These are phyloP conservation scores for Kwoniella shivajii DNA, from an alignment of 1,284 basidiomycete genomes.

Conservation along the genomic window DNA sequence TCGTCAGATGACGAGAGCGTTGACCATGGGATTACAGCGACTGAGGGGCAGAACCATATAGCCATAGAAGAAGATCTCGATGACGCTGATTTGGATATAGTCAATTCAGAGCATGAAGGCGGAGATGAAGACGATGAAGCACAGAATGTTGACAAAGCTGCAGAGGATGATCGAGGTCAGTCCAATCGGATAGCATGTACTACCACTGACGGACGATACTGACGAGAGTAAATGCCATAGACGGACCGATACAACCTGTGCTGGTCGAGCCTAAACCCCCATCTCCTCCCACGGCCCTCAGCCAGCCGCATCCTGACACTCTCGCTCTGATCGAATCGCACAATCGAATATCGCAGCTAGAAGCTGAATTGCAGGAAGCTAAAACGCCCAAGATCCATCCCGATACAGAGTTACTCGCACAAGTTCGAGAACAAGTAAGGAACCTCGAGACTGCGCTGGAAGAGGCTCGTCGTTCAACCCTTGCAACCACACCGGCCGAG, in stretches of 20 bases:
- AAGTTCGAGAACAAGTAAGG: not conserved
- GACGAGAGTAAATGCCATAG: too few relatives aligned
- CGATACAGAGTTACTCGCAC: not conserved
- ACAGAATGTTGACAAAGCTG: too few relatives aligned
- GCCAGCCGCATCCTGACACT: constrained; percentile 1
- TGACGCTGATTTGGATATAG: constrained; percentile 1
- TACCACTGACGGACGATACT: too few relatives aligned
- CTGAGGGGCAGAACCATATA: not conserved
- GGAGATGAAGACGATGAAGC: not conserved
- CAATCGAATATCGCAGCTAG: not conserved
- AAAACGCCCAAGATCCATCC: not conserved
- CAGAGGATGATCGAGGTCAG: too few relatives aligned
- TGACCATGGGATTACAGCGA: not conserved
- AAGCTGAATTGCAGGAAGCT: not conserved
- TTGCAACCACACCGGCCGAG: constrained; percentile 2
- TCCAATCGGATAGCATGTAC: too few relatives aligned
- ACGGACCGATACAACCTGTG: too few relatives aligned
- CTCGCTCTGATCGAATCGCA: not conserved
- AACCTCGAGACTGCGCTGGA: not conserved
- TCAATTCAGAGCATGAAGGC: not conserved
- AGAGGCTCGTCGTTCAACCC: not conserved
- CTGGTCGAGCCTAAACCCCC: not conserved
- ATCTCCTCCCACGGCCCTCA: not conserved
- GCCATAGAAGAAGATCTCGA: not conserved
- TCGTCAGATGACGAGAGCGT: too few relatives aligned